Conservation (phyloP, 2,329 filamentous ascomycete species). For the Sporothrix dimorphospora region DNA sequence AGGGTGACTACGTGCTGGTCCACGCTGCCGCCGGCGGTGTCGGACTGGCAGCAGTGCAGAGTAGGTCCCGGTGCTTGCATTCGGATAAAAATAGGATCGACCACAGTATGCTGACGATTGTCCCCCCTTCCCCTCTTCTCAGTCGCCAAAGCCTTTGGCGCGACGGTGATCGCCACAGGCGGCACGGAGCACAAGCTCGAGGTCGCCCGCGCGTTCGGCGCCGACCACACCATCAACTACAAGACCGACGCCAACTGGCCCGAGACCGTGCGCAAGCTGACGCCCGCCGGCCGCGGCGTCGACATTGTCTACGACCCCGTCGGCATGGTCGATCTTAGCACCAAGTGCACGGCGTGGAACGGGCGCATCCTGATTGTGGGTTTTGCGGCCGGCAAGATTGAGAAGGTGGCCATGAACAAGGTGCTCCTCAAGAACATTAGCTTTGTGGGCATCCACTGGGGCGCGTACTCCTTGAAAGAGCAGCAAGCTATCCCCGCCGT, state of each 20-base stretch:
- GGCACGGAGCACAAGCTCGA: constrained; percentile 78
- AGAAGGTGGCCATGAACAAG: constrained; percentile 91
- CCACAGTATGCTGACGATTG: neutral
- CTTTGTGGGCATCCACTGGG: constrained; percentile 90
- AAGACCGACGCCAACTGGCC: constrained; percentile 64
- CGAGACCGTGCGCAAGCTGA: constrained; percentile 74
- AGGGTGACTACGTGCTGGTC: constrained; percentile 84
- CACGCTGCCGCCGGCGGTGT: constrained; percentile 93
- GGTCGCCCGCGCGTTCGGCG: constrained; percentile 78
- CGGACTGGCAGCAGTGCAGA: constrained; percentile 86
- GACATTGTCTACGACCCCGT: constrained; percentile 97
- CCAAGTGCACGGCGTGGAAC: constrained; percentile 94
- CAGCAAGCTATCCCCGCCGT: constrained; percentile 69
- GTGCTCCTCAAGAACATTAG: constrained; percentile 92
- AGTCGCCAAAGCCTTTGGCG: constrained; percentile 88
- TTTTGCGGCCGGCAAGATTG: constrained; percentile 83
- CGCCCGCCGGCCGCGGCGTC: constrained; percentile 71
- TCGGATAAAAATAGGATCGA: no score
- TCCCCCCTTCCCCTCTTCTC: neutral
- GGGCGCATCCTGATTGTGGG: constrained; percentile 85
- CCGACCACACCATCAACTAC: constrained; percentile 83
- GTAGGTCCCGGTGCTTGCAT: constrained; percentile 37
- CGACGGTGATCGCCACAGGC: constrained; percentile 90
- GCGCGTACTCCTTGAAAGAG: constrained; percentile 76
- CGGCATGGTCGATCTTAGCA: constrained; percentile 81